phyloP scores from a whole-genome alignment of 2,329 filamentous ascomycete genomes.

The Fusarium abutilonis region DNA sequence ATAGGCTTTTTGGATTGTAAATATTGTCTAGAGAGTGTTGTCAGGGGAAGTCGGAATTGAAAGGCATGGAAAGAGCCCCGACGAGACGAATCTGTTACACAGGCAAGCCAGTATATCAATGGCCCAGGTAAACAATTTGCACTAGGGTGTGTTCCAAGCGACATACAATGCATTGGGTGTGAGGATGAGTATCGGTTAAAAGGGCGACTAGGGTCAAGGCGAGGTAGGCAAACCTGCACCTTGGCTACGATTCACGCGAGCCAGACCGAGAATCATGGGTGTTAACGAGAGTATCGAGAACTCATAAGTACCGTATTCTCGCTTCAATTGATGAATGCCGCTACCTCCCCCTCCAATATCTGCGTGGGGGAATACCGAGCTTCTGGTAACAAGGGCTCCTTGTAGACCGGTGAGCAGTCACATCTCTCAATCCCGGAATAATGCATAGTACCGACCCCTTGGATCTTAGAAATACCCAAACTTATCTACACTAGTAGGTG shows the following conservation, averaged over 20 bases:
- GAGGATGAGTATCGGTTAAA: too few species aligned
- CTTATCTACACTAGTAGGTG: slow-evolving; percentile 22
- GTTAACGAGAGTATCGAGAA: neutral
- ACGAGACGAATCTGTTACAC: slow-evolving; percentile 11
- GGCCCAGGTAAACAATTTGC: too few species aligned
- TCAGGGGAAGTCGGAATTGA: too few species aligned
- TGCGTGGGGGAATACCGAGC: slow-evolving; percentile 34
- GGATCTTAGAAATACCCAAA: slow-evolving; percentile 16
- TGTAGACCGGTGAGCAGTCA: slow-evolving; percentile 40
- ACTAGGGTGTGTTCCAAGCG: too few species aligned
- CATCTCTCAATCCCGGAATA: slow-evolving; percentile 27
- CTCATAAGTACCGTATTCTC: slow-evolving; percentile 6
- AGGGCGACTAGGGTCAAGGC: neutral
- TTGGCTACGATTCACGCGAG: neutral
- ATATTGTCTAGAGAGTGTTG: neutral
- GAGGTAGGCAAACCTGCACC: too few species aligned
- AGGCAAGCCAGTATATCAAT: slow-evolving; percentile 1
- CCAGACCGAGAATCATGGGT: neutral
- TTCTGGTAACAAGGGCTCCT: slow-evolving; percentile 38
- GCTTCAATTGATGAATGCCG: slow-evolving; percentile 17
- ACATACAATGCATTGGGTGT: too few species aligned
- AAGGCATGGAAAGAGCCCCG: neutral
- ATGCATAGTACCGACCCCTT: slow-evolving; percentile 24
- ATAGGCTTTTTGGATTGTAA: neutral
- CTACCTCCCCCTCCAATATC: slow-evolving; percentile 17